Percentiles rank a stretch among this genome's conserved stretches.
phyloP scores from a whole-genome alignment of 805 yeast genomes.

The Sugiyamaella qingdaonensis region DNA sequence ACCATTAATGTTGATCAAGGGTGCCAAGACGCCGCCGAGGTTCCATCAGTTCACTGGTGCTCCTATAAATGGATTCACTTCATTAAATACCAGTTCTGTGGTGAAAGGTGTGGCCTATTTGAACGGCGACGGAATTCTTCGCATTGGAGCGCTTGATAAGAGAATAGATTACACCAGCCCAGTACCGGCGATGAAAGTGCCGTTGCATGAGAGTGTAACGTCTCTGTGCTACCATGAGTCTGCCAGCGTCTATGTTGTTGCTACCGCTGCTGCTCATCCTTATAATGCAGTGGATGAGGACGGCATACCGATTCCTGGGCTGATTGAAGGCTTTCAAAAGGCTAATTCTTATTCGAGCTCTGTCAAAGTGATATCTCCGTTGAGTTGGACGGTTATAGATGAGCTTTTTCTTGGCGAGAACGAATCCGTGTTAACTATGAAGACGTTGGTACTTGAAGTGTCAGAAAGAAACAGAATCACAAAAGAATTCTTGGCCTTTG shows the following conservation, averaged over 20 bases:
- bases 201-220: slow-evolving; percentile 58
- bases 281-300: slow-evolving; percentile 73
- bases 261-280: slow-evolving; percentile 55
- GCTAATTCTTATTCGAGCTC: slow-evolving; percentile 58
- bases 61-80: slow-evolving; percentile 47
- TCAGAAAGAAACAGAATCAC: slow-evolving; percentile 36
- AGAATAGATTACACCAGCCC: slow-evolving; percentile 17
- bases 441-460: slow-evolving; percentile 47
- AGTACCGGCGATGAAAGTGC: slow-evolving; percentile 17
- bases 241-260: slow-evolving; percentile 57
- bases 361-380: slow-evolving; percentile 65
- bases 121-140: slow-evolving; percentile 60
- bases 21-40: slow-evolving; percentile 58
- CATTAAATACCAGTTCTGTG: slow-evolving; percentile 38
- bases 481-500: slow-evolving; percentile 70
- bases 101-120: slow-evolving; percentile 61
- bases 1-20: slow-evolving; percentile 65
- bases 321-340: slow-evolving; percentile 45
- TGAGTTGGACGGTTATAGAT: slow-evolving; percentile 74
- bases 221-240: slow-evolving; percentile 65
- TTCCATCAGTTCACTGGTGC: slow-evolving; percentile 62
- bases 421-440: slow-evolving; percentile 57
- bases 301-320: slow-evolving; percentile 57
- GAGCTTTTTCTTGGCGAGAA: slow-evolving; percentile 59
- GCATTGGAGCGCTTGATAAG: slow-evolving; percentile 35